Conservation (phyloP, 2,329 filamentous ascomycete genomes). For the Cladosporium sp. region DNA sequence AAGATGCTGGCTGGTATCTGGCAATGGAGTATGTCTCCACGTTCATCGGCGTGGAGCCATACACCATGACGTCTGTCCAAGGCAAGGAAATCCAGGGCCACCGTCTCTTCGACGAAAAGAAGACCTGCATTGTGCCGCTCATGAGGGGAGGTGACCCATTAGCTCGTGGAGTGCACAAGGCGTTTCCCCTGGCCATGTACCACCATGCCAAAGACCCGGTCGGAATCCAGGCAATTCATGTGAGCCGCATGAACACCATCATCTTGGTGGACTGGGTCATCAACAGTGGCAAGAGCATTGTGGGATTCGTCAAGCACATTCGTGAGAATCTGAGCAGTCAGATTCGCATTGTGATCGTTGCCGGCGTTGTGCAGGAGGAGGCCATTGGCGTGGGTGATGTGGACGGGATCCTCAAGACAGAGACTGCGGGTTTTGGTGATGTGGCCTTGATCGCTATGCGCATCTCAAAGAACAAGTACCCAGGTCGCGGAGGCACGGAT, state of each 20-base stretch:
- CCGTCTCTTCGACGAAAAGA: slow-evolving; percentile 43
- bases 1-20: slow-evolving; percentile 50
- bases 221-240: slow-evolving; percentile 43
- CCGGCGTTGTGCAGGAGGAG: slow-evolving; percentile 51
- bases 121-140: slow-evolving; percentile 54
- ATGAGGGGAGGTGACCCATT: slow-evolving; percentile 63
- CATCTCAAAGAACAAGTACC: slow-evolving; percentile 55
- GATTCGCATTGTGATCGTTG: slow-evolving; percentile 51
- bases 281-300: slow-evolving; percentile 52
- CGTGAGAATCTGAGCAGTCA: slow-evolving; percentile 31
- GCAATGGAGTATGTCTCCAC: slow-evolving; percentile 46
- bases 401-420: slow-evolving; percentile 14
- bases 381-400: slow-evolving; percentile 23
- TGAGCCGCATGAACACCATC: slow-evolving; percentile 39
- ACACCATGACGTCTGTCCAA: slow-evolving; percentile 50
- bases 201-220: slow-evolving; percentile 41
- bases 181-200: slow-evolving; percentile 50
- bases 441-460: slow-evolving; percentile 51
- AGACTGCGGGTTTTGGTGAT: slow-evolving; percentile 13
- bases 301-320: slow-evolving; percentile 48
- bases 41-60: slow-evolving; percentile 49
- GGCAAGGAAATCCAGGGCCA: slow-evolving; percentile 35
- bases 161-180: slow-evolving; percentile 55
- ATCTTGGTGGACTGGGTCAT: slow-evolving; percentile 59
- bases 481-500: slow-evolving; percentile 50